Evolutionary conservation across 1,284 basidiomycete species (phyloP).

Genomic region (Cryptococcus sp.): DNA sequence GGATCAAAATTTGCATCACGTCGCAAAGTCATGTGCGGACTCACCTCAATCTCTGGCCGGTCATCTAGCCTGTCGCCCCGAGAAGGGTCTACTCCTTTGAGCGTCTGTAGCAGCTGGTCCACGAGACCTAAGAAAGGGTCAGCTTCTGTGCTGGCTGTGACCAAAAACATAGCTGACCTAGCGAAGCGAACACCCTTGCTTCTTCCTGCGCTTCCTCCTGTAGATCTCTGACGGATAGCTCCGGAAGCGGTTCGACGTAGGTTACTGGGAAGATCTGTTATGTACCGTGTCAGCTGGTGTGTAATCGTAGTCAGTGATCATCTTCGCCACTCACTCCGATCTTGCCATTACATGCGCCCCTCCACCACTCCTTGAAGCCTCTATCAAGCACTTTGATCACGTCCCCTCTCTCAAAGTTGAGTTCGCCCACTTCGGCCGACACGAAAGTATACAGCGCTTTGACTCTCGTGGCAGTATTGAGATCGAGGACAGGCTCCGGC

Average conservation of each 20-base stretch:
- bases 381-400: conserved; percentile 94
- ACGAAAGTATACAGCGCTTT: conserved; percentile 89
- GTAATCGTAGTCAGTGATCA: not conserved
- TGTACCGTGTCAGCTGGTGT: not conserved
- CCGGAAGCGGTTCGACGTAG: conserved; percentile 91
- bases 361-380: conserved; percentile 98
- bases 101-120: conserved; percentile 79
- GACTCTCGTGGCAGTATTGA: conserved; percentile 70
- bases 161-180: conserved; percentile 27
- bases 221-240: conserved; percentile 76
- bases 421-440: conserved; percentile 84
- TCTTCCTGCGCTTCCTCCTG: conserved; percentile 86
- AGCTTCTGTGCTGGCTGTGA: not conserved
- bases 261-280: conserved; percentile 88
- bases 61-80: conserved; percentile 83
- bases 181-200: conserved; percentile 65
- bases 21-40: conserved; percentile 5
- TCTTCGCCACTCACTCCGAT: conserved; percentile 62
- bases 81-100: conserved; percentile 72
- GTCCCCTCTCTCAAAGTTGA: conserved; percentile 91
- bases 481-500: conserved; percentile 46
- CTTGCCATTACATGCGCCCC: conserved; percentile 86
- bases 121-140: conserved; percentile 73
- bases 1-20: not conserved
- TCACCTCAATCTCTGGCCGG: conserved; percentile 88